These are phyloP conservation scores for Suhomyces pyralidae DNA, from an alignment of 805 yeast genomes.

Conservation along the genomic window DNA sequence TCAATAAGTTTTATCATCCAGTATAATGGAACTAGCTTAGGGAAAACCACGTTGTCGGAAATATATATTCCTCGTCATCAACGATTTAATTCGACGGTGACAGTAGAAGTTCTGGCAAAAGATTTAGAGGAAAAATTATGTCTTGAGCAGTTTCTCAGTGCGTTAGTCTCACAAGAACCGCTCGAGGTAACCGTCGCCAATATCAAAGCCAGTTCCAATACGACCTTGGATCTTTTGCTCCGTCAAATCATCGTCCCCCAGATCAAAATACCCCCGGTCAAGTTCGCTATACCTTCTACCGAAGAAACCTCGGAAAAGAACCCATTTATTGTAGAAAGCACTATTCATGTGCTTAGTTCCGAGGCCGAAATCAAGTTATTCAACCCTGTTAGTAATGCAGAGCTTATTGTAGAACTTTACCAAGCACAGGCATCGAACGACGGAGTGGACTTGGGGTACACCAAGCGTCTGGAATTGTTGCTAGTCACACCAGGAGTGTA, in stretches of 20 bases:
- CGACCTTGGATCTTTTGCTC: constrained; percentile 12
- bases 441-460: constrained; percentile 45
- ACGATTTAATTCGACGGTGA: constrained; percentile 16
- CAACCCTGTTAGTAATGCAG: constrained; percentile 53
- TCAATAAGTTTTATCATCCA: constrained; percentile 22
- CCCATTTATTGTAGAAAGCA: constrained; percentile 49
- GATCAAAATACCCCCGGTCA: constrained; percentile 25
- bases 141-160: constrained; percentile 36
- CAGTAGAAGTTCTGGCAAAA: constrained; percentile 8
- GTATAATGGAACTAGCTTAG: constrained; percentile 34
- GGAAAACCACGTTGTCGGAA: constrained; percentile 16
- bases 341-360: constrained; percentile 53
- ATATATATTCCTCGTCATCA: constrained; percentile 17
- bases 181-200: constrained; percentile 30
- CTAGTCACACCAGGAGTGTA: constrained; percentile 51
- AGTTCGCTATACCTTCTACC: constrained; percentile 11
- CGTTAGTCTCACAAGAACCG: constrained; percentile 35
- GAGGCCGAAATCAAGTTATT: constrained; percentile 52
- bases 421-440: constrained; percentile 50
- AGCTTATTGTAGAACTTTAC: constrained; percentile 37
- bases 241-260: constrained; percentile 16
- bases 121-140: constrained; percentile 11
- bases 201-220: constrained; percentile 15
- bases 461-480: constrained; percentile 40
- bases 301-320: background rate